These are phyloP conservation scores for Acer yangbiense DNA, from an alignment of 345 rosid genomes.

Conservation along the genomic window DNA sequence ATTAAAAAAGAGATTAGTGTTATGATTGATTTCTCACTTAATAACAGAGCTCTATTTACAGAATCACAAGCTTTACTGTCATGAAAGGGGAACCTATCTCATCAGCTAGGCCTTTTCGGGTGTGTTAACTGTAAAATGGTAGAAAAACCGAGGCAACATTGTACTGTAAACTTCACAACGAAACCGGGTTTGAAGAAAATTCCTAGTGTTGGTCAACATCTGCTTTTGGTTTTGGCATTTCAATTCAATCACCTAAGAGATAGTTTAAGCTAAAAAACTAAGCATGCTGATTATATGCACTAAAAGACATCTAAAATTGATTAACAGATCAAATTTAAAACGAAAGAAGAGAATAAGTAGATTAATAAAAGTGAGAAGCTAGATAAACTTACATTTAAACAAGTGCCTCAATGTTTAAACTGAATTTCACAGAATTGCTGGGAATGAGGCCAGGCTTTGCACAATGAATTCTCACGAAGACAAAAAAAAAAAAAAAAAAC, in stretches of 20 bases:
- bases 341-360: neutral
- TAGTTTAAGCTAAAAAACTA: neutral
- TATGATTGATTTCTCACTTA: neutral
- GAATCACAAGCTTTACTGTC: too few species aligned
- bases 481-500: neutral
- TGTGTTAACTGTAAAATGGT: neutral
- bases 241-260: neutral
- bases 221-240: neutral
- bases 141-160: neutral
- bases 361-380: neutral
- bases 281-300: neutral
- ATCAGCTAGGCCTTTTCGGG: neutral
- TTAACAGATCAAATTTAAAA: neutral
- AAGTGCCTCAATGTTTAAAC: neutral
- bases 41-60: too few species aligned
- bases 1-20: neutral
- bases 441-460: conserved; percentile 2
- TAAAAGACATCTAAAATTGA: neutral
- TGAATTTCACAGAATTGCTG: neutral
- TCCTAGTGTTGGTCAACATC: neutral
- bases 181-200: neutral
- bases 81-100: too few species aligned
- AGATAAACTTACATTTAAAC: neutral
- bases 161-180: neutral
- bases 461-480: neutral